Conservation (phyloP, 306 rosid genomes). For the Oxytropis ochrocephala region DNA sequence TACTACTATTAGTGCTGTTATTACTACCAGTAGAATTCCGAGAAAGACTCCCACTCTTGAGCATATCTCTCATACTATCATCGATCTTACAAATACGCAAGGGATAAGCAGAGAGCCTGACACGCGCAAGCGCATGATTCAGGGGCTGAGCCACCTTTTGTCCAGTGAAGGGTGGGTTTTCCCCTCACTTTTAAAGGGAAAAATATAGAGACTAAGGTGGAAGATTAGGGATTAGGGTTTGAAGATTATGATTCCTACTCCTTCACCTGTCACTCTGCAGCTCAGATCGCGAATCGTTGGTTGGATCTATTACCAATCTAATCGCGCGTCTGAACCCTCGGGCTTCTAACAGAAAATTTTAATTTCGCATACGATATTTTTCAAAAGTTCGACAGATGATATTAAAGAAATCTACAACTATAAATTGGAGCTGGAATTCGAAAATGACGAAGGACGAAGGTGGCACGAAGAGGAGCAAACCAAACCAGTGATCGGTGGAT, state of each 20-base stretch:
- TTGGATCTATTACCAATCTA: conserved; percentile 23
- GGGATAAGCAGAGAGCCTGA: not conserved
- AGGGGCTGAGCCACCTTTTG: conserved; percentile 34
- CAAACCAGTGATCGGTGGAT: conserved; percentile 23
- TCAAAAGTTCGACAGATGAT: not conserved
- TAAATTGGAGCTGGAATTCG: conserved; percentile 13
- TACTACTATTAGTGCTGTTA: conserved; percentile 4
- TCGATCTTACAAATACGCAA: conserved; percentile 10
- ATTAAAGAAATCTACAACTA: not conserved
- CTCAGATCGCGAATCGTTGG: conserved; percentile 29
- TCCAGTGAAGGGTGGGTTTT: not conserved
- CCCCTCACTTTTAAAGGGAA: not conserved
- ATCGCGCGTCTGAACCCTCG: not conserved
- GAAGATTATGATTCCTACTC: not conserved
- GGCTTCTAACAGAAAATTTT: not conserved
- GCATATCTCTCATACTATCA: conserved; percentile 48
- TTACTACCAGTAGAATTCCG: conserved; percentile 55
- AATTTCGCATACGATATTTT: not conserved
- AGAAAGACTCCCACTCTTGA: conserved; percentile 57
- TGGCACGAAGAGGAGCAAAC: not conserved
- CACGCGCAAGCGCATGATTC: conserved; percentile 29
- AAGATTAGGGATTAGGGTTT: conserved; percentile 19
- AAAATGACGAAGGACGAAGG: conserved; percentile 6
- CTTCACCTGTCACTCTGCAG: not conserved
- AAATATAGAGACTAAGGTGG: not conserved